Percentiles rank a stretch among this genome's conserved stretches.
Conservation (phyloP, 257 asterid species). For the Lycium ferocissimum region DNA sequence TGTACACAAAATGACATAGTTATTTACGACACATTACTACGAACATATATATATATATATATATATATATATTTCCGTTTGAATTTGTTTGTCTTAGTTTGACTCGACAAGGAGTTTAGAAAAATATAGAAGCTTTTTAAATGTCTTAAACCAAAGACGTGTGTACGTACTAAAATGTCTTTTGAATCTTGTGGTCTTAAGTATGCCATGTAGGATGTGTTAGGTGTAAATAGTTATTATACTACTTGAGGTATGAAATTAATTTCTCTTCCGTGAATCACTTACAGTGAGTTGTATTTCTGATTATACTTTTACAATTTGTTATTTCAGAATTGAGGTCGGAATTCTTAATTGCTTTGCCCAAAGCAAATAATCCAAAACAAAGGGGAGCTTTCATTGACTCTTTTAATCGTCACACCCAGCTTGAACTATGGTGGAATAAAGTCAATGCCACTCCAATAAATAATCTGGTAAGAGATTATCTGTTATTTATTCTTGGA, state of each 20-base stretch:
- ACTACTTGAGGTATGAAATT: neutral
- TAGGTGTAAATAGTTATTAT: too few species aligned
- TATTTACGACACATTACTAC: neutral
- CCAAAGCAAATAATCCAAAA: neutral
- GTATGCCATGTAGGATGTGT: too few species aligned
- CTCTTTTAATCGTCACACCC: constrained; percentile 21
- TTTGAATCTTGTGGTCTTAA: too few species aligned
- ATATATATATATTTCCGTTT: too few species aligned
- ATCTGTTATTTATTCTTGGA: neutral
- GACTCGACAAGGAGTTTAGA: too few species aligned
- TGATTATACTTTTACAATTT: neutral
- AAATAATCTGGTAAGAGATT: neutral
- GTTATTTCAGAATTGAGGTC: constrained; percentile 22
- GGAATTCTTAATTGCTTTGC: constrained; percentile 11
- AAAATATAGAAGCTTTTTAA: too few species aligned
- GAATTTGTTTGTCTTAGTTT: too few species aligned
- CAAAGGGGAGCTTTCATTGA: constrained; percentile 22
- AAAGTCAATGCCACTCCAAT: constrained; percentile 1
- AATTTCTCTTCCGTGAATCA: neutral
- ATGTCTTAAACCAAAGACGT: too few species aligned
- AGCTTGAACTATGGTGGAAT: constrained; percentile 24
- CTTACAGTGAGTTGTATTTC: neutral
- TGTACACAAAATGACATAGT: neutral
- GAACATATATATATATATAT: too few species aligned
- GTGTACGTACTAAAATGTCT: too few species aligned